Base-by-base conservation (phyloP, 169 alveolate genomes). In the Plasmodium falciparum region DNA sequence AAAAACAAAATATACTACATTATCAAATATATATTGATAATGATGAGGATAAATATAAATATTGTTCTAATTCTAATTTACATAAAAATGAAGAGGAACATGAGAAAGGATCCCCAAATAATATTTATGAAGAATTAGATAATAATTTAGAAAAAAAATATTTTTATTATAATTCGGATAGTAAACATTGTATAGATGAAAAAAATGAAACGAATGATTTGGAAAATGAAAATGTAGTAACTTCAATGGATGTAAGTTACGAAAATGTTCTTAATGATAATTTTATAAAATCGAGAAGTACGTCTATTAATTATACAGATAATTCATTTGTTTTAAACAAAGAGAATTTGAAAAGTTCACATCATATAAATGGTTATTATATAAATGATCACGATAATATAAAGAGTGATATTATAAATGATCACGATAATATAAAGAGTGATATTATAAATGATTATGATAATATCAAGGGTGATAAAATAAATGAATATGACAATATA, bases 271-370 rank as follows among this genome's bases (percentile, higher is more conserved):
- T 45, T 61, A 74, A 74, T 74, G 74, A 29, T 50, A 74, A 20
- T 50, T 29, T 61, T 54, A 13, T 22, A 43, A 74, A 74, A 33
- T 74, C 73, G 17, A 58, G 73, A 33, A 74, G 74, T 22, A 74
- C 71, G 7, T 74, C 74, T n/a, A 22, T 45, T 65, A 61, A 61
- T 74, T 59, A 59, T 74, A 63, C 74, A 3, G 88, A 74, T 62
- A 62, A 12, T 24, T 74, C 73, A n/a, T 5, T 33, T 61, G 63
- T 56, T 17, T 63, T 39, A 4, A 58, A 26, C 39, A n/a, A 61
- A 33, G 63, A 62, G 24, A 2, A 15, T 52, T 15, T 33, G 45
- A 33, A 33, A 33, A 33, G 45, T 33, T 33, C 45, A 33, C 45
- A 33, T 33, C 45, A 33, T 33, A 33, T 33, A 33, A 33, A 33